A percentile compares a stretch with the other conserved stretches of the same genome.
Evolutionary conservation across 495 filamentous ascomycete genomes (phyloP).

Genomic region (Chlorociboria aeruginascens): DNA sequence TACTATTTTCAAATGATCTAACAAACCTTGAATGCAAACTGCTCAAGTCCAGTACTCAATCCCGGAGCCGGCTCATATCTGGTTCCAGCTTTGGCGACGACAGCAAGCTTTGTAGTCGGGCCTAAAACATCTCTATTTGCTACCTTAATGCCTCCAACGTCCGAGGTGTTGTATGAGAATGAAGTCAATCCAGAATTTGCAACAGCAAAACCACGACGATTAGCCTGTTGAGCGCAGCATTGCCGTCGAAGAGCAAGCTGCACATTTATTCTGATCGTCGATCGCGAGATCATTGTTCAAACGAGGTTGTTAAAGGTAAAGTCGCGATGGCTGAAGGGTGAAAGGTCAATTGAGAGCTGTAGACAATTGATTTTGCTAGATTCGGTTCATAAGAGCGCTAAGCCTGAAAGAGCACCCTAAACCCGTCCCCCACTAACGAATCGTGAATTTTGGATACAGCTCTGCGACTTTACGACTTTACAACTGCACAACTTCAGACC

Average conservation of each 20-base stretch:
- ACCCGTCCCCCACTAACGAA: conserved; percentile 13
- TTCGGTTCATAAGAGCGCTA: neutral
- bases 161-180: conserved; percentile 78
- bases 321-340: conserved; percentile 5
- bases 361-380: neutral
- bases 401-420: neutral
- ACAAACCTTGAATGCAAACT: conserved; percentile 87
- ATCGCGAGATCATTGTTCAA: conserved; percentile 73
- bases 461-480: conserved; percentile 4
- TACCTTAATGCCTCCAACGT: conserved; percentile 78
- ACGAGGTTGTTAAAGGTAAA: conserved; percentile 23
- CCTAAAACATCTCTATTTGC: conserved; percentile 78
- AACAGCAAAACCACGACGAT: conserved; percentile 68
- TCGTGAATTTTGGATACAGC: neutral
- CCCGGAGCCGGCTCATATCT: conserved; percentile 84
- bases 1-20: neutral
- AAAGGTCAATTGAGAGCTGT: neutral
- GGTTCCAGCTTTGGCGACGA: conserved; percentile 88
- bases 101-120: conserved; percentile 75
- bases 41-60: conserved; percentile 76
- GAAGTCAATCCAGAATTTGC: conserved; percentile 57
- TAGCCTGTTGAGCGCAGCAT: conserved; percentile 40
- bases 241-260: conserved; percentile 60
- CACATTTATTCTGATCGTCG: conserved; percentile 64
- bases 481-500: neutral